Evolutionary conservation across 805 yeast genomes (phyloP), one percentile per base, ranked within the genome.

Genomic region (Pachysolen tannophilus): DNA sequence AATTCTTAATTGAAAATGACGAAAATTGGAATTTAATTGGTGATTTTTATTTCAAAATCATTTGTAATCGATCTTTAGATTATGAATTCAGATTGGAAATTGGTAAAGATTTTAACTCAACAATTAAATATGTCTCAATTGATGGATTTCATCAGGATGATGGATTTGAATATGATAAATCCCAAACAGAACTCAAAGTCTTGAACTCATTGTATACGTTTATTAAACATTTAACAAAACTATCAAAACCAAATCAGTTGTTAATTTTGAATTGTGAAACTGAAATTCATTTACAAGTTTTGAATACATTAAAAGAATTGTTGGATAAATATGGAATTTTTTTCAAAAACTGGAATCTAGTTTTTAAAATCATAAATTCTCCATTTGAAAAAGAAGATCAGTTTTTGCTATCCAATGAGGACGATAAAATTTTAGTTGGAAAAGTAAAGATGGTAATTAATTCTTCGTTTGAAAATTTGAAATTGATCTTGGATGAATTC

Each of bases 401-500:
- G n/a, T n/a, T n/a, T n/a, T n/a, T n/a, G n/a, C n/a, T n/a, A n/a
- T n/a, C n/a, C n/a, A 57, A 67, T 33, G 43, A 40, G 26, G 41
- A 46, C 4, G 51, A 53, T 30, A 48, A 59, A 34, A 57, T 65
- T 2, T 56, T 72, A 18, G 51, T 50, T 14, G 77, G 72, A 13
- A 75, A 75, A 39, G 58, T 71, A 18, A 56, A 60, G 16, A 65
- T 67, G 4, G 65, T 85, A 26, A 62, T 74, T 41, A 75, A 73
- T 43, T 71, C 81, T 0, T 76, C 95, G 0, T 92, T 86, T 58
- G 88, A 79, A 37, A 82, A 92, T 0, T 64, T 90, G 43, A 88
- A 85, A 50, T 67, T 88, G 35, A 76, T 90, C 15, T 67, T 94
- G 41, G 94, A 86, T 49, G 97, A 90, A 50, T 86, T 90, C 48